These are phyloP conservation scores for Talaromyces ruber DNA, from an alignment of 495 filamentous ascomycete genomes.

Conservation along the genomic window DNA sequence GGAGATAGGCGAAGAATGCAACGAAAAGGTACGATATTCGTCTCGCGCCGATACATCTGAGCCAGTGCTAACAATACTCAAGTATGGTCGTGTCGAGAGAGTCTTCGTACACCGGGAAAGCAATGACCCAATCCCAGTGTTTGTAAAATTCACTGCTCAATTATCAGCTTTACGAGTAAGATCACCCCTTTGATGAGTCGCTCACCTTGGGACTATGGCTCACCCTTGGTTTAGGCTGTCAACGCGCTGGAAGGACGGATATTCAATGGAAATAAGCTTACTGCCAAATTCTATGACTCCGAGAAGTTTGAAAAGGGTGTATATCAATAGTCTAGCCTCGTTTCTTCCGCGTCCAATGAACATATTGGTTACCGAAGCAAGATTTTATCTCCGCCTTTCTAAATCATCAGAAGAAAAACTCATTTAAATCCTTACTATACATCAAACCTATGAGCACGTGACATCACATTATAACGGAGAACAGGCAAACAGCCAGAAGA, in stretches of 20 bases:
- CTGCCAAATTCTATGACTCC: conserved; percentile 66
- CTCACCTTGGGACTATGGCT: background rate
- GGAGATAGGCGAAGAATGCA: conserved; percentile 91
- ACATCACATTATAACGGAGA: background rate
- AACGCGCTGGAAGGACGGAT: conserved; percentile 76
- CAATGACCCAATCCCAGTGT: conserved; percentile 55
- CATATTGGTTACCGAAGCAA: background rate
- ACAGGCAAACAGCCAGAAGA: background rate
- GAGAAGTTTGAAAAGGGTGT: conserved; percentile 72
- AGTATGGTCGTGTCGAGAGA: conserved; percentile 83
- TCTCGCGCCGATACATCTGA: background rate
- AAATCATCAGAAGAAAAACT: background rate
- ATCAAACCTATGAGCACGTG: background rate
- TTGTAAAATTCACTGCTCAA: conserved; percentile 80
- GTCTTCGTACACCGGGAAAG: conserved; percentile 59
- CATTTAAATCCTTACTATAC: background rate
- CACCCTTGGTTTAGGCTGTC: conserved; percentile 52
- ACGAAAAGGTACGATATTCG: conserved; percentile 50
- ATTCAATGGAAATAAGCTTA: conserved; percentile 79
- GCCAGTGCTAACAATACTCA: background rate
- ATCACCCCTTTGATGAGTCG: background rate
- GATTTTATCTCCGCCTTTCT: no score
- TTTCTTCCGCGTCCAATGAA: background rate
- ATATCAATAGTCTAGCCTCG: conserved; percentile 36
- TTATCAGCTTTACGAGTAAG: conserved; percentile 74